Evolutionary conservation across 192 early-diverging fungal genomes (phyloP).

Genomic region (Backusella liffmaniae): DNA sequence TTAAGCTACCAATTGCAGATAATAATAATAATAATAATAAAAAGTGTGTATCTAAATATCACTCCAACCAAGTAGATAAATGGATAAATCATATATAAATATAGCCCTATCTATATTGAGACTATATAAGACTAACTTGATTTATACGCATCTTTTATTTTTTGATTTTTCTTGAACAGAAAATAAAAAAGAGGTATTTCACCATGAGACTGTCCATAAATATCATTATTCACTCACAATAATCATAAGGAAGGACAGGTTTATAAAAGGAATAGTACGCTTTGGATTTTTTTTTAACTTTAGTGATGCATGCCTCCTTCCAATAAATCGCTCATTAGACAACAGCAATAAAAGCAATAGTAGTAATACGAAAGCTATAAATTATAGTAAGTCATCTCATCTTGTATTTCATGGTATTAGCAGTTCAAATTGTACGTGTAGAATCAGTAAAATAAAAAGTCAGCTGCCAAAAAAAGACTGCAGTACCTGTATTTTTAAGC

Average conservation of each 20-base stretch:
- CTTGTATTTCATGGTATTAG: neutral
- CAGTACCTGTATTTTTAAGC: neutral
- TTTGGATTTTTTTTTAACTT: neutral
- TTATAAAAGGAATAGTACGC: neutral
- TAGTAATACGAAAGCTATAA: neutral
- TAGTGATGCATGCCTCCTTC: neutral
- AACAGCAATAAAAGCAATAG: neutral
- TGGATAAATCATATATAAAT: neutral
- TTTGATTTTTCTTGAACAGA: neutral
- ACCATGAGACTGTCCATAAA: neutral
- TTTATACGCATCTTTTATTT: neutral
- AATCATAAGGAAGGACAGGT: neutral
- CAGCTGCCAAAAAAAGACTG: conserved; percentile 1
- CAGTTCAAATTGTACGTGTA: neutral
- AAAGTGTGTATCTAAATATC: neutral
- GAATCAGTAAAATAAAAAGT: neutral
- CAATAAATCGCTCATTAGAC: neutral
- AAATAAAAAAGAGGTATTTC: neutral
- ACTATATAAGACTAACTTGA: neutral
- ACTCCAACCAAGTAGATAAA: neutral
- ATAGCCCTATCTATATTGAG: neutral
- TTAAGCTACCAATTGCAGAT: neutral
- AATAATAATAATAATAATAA: neutral
- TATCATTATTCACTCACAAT: neutral
- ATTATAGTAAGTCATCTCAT: neutral